These are phyloP conservation scores for Thozetella sp. DNA, from an alignment of 495 filamentous ascomycete species.

Conservation along the genomic window DNA sequence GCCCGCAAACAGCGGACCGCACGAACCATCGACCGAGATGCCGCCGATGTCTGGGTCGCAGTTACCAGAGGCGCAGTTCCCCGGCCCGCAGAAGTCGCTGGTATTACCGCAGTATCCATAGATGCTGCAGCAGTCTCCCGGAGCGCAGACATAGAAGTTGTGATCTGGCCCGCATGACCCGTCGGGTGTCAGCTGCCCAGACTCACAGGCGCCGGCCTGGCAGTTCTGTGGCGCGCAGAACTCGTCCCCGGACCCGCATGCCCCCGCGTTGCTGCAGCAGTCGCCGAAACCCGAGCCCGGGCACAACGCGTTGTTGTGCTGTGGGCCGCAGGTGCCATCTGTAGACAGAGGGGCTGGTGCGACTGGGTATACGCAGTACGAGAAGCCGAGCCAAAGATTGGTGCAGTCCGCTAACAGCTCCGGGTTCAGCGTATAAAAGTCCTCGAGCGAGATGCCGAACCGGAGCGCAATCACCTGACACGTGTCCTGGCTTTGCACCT, in stretches of 20 bases:
- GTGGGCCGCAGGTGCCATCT: no score
- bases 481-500: no score
- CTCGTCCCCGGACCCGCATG: no score
- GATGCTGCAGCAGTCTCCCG: no score
- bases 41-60: conserved; percentile 13
- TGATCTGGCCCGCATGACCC: neutral
- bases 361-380: conserved; percentile 27
- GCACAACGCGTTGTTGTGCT: no score
- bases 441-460: conserved; percentile 12
- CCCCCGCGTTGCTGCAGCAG: no score
- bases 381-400: conserved; percentile 32
- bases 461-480: no score
- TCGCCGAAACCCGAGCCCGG: no score
- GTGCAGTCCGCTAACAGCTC: conserved; percentile 26
- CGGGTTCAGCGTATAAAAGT: conserved; percentile 23
- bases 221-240: no score
- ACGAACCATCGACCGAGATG: conserved; percentile 5
- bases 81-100: conserved; percentile 11
- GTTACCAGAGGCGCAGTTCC: conserved; percentile 13
- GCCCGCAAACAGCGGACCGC: conserved; percentile 28
- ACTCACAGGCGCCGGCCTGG: no score
- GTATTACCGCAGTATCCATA: conserved; percentile 8
- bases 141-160: neutral
- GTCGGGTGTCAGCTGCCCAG: no score
- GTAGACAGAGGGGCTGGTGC: no score